Percentiles rank a stretch among this genome's conserved stretches.
These are phyloP conservation scores for Phialophora expanda DNA, from an alignment of 2,329 filamentous ascomycete species.

Conservation along the genomic window DNA sequence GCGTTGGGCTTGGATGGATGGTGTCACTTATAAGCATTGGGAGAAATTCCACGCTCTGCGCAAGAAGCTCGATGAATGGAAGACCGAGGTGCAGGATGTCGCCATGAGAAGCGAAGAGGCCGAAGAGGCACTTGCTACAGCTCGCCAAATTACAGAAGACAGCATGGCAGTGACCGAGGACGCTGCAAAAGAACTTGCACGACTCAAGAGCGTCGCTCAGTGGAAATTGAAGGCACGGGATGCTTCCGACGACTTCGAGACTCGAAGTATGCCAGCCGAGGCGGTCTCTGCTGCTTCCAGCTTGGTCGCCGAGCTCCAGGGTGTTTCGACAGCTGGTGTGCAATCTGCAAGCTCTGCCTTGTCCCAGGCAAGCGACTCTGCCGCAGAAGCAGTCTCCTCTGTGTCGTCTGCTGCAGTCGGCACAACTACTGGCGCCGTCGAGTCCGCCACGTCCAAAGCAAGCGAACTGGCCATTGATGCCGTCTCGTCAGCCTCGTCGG, in stretches of 20 bases:
- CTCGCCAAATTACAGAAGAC: slow-evolving; percentile 72
- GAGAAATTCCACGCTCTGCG: slow-evolving; percentile 89
- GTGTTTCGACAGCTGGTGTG: slow-evolving; percentile 22
- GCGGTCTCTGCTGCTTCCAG: slow-evolving; percentile 48
- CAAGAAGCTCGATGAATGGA: slow-evolving; percentile 82
- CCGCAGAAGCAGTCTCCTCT: slow-evolving; percentile 27
- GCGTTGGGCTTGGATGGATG: slow-evolving; percentile 93
- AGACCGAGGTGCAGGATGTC: slow-evolving; percentile 76
- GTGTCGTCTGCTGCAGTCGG: slow-evolving; percentile 38
- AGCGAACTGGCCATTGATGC: slow-evolving; percentile 31
- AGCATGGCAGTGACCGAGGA: slow-evolving; percentile 80
- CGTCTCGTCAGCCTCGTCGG: slow-evolving; percentile 27
- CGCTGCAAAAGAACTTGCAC: slow-evolving; percentile 77
- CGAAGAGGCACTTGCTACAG: slow-evolving; percentile 68
- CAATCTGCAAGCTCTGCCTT: slow-evolving; percentile 42
- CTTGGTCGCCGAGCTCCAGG: slow-evolving; percentile 38
- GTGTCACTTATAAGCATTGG: slow-evolving; percentile 97
- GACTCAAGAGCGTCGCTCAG: slow-evolving; percentile 79
- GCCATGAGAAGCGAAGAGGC: slow-evolving; percentile 76
- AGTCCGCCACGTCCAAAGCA: slow-evolving; percentile 44
- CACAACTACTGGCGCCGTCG: slow-evolving; percentile 44
- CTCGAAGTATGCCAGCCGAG: slow-evolving; percentile 65
- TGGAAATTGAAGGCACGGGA: slow-evolving; percentile 84
- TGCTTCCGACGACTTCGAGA: slow-evolving; percentile 76
- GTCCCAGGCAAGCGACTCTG: slow-evolving; percentile 42